A percentile compares a stretch with the other conserved stretches of the same genome.
These are phyloP conservation scores for Aspergillus ellipticus DNA, from an alignment of 495 filamentous ascomycete species.

Conservation along the genomic window DNA sequence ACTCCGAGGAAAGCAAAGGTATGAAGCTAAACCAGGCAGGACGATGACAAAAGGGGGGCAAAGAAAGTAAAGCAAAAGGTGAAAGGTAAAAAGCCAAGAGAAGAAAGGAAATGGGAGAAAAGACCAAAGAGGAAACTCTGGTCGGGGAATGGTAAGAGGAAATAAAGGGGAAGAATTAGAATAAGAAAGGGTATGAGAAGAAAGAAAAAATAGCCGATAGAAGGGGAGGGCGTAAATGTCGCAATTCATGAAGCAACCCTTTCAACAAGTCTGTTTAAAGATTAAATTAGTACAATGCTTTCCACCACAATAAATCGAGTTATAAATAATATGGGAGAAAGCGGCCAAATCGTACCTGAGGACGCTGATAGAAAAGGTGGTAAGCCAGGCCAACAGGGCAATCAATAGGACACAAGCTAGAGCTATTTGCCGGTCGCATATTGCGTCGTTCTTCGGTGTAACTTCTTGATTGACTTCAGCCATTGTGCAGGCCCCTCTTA, in stretches of 20 bases:
- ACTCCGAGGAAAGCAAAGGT: neutral
- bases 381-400: conserved; percentile 81
- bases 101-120: neutral
- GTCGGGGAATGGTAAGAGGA: neutral
- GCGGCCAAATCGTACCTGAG: conserved; percentile 55
- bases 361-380: conserved; percentile 85
- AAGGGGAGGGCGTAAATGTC: neutral
- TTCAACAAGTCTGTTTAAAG: conserved; percentile 59
- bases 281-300: conserved; percentile 6
- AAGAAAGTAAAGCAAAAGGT: conserved; percentile 1
- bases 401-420: conserved; percentile 78
- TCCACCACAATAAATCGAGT: neutral
- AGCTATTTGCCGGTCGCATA: conserved; percentile 70
- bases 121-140: neutral
- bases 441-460: conserved; percentile 41
- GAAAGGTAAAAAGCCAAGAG: neutral
- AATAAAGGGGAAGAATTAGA: neutral
- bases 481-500: conserved; percentile 56
- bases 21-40: neutral
- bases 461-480: conserved; percentile 36
- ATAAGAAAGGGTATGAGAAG: neutral
- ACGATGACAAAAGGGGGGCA: neutral
- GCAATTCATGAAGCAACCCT: conserved; percentile 50
- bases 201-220: neutral
- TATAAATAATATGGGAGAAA: no score